Base-by-base conservation (phyloP, 2,329 filamentous ascomycete species). In the Arachnomyces sp. region DNA sequence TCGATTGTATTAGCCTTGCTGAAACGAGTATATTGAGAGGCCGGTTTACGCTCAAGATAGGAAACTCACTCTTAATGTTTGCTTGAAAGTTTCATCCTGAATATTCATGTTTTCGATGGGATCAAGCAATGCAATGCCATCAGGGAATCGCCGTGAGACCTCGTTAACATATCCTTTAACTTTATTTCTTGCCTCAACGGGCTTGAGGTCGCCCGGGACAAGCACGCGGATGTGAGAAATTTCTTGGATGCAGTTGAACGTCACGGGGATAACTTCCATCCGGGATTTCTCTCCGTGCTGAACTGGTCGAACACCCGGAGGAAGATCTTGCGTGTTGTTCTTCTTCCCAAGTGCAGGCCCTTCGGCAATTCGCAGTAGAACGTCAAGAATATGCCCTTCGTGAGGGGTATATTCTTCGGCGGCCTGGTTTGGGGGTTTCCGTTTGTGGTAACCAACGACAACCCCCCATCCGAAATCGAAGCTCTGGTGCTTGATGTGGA, bases 31-130 rank as follows among this genome's bases (percentile, higher is more conserved):
- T 28, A 18, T 28, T 5, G 11, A 11, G 7, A 25, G 5, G 20
- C 9, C 5, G 5, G 9, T 9, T 25, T 9, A 9, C 9, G 5
- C 20, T 5, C 20, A 9, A 9, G 2, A 20, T 28, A 2, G 13
- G 36, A 14, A 4, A 55, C 70, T 53, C 66, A 76, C 73, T 53
- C 78, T 66, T 9, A 96, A 75, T 3, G 95, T 76, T 59, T 88
- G 87, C 71, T 93, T 95, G 70, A 98, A 96, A 0, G 79, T 81
- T 1, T 94, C 88, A 54, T 96, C 92, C 3, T 74, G 82, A 54
- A 98, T 96, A 18, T 79, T 77, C 92, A 98, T 96, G 57, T 95
- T 89, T 61, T 96, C 89, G 30, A 98, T 82, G 0, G 92, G 92
- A 55, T 98, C 92, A 13, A 98, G 68, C 5, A 89, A 73, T 2